Evolutionary conservation across 805 yeast genomes (phyloP).

Genomic region (Metschnikowia proteae): DNA sequence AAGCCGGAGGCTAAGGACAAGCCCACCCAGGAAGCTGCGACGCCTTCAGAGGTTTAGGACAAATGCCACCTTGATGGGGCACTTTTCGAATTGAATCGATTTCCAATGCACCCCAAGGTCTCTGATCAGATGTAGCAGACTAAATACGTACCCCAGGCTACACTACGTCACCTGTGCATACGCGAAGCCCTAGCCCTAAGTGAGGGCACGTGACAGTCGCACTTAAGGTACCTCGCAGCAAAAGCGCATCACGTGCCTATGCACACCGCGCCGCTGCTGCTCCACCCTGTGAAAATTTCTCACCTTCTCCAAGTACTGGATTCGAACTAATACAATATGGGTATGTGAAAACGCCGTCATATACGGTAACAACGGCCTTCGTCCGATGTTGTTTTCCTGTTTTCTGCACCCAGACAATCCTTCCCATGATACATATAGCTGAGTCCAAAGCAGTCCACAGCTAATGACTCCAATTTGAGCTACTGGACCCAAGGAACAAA

Average conservation of each 20-base stretch:
- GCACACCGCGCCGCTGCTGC: constrained; percentile 7
- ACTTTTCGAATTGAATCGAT: too few species aligned
- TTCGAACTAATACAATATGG: constrained; percentile 19
- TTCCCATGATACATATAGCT: not conserved
- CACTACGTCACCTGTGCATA: not conserved
- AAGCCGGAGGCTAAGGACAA: constrained; percentile 23
- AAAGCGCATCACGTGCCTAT: constrained; percentile 10
- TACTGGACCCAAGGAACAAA: too few species aligned
- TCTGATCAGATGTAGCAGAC: not conserved
- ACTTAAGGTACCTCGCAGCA: not conserved
- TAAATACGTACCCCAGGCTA: not conserved
- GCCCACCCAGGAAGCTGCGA: not conserved
- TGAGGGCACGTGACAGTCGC: constrained; percentile 12
- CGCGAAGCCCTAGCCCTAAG: constrained; percentile 17
- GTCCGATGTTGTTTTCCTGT: not conserved
- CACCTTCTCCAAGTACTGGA: constrained; percentile 7
- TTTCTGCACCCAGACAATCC: too few species aligned
- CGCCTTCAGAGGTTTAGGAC: not conserved
- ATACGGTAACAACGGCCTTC: not conserved
- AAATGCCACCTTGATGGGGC: too few species aligned
- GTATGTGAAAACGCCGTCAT: constrained; percentile 13
- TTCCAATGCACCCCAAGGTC: too few species aligned
- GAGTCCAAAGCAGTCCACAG: not conserved
- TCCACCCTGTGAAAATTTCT: constrained; percentile 18
- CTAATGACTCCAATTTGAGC: too few species aligned